Conservation (phyloP, 192 early-diverging fungal genomes). For the Rhizoclosmatium globosum region DNA sequence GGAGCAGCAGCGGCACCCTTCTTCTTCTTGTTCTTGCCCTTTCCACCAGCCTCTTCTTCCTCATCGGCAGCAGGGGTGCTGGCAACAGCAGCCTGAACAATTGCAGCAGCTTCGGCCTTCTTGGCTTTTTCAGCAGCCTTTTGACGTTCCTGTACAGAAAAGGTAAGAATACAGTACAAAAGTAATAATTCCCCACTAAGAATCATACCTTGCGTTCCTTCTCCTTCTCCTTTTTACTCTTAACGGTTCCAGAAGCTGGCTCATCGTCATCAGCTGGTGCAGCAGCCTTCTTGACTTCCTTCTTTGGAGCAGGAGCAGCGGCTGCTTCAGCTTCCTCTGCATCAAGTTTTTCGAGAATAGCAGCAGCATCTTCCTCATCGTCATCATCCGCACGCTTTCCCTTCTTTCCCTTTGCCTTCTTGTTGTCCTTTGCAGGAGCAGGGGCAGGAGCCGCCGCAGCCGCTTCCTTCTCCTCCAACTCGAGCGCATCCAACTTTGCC, state of each 20-base stretch:
- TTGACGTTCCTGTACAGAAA: conserved; percentile 56
- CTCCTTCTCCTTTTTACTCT: conserved; percentile 92
- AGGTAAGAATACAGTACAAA: not conserved
- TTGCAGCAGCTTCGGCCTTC: conserved; percentile 35
- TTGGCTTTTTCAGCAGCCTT: conserved; percentile 77
- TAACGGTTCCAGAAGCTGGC: conserved; percentile 58
- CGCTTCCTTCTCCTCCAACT: conserved; percentile 17
- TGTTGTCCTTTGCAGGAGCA: conserved; percentile 21
- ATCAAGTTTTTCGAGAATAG: conserved; percentile 43
- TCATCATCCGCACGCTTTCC: conserved; percentile 45
- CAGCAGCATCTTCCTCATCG: conserved; percentile 48
- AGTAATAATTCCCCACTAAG: conserved; percentile 12
- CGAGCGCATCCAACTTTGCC: conserved; percentile 49
- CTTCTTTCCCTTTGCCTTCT: conserved; percentile 60
- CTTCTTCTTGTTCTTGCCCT: conserved; percentile 74
- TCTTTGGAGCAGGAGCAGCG: conserved; percentile 23
- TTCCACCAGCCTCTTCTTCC: conserved; percentile 54
- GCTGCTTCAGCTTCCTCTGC: conserved; percentile 26
- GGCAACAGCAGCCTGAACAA: conserved; percentile 30
- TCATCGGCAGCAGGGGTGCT: conserved; percentile 43
- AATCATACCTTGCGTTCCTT: conserved; percentile 72
- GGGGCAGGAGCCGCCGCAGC: conserved; percentile 8
- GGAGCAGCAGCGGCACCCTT: conserved; percentile 57
- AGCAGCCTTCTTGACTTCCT: conserved; percentile 34
- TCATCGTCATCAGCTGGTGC: conserved; percentile 45